These are phyloP conservation scores for Simplicillium sp. DNA, from an alignment of 2,329 filamentous ascomycete species.

Conservation along the genomic window DNA sequence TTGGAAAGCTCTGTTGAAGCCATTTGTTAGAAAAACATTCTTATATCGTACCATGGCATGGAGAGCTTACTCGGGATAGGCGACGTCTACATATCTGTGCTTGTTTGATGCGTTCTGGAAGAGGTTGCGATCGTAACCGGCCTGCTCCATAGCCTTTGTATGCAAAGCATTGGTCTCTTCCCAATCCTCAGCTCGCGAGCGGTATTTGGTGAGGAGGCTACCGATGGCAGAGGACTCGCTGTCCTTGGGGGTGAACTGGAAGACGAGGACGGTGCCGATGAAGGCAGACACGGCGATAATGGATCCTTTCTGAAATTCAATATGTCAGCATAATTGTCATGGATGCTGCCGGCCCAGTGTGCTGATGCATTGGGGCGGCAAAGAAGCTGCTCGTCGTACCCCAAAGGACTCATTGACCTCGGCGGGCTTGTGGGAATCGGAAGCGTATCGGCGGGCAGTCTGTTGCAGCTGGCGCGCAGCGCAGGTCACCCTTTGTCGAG, in stretches of 20 bases:
- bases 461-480: slow-evolving; percentile 26
- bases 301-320: slow-evolving; percentile 33
- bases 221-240: slow-evolving; percentile 38
- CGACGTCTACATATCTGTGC: slow-evolving; percentile 39
- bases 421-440: slow-evolving; percentile 38
- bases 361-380: neutral
- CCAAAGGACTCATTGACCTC: slow-evolving; percentile 45
- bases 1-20: slow-evolving; percentile 32
- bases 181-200: slow-evolving; percentile 38
- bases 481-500: slow-evolving; percentile 34
- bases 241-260: slow-evolving; percentile 39
- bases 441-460: slow-evolving; percentile 41
- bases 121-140: slow-evolving; percentile 47
- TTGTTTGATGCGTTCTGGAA: slow-evolving; percentile 34
- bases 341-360: no score
- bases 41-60: slow-evolving; percentile 1
- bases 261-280: slow-evolving; percentile 33
- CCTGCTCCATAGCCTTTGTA: slow-evolving; percentile 43
- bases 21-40: neutral
- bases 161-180: slow-evolving; percentile 43
- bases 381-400: slow-evolving; percentile 30
- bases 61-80: slow-evolving; percentile 47
- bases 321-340: neutral
- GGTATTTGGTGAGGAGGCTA: slow-evolving; percentile 35
- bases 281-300: slow-evolving; percentile 35